phyloP scores from a whole-genome alignment of 495 filamentous ascomycete genomes.

The Xylaria castorea region DNA sequence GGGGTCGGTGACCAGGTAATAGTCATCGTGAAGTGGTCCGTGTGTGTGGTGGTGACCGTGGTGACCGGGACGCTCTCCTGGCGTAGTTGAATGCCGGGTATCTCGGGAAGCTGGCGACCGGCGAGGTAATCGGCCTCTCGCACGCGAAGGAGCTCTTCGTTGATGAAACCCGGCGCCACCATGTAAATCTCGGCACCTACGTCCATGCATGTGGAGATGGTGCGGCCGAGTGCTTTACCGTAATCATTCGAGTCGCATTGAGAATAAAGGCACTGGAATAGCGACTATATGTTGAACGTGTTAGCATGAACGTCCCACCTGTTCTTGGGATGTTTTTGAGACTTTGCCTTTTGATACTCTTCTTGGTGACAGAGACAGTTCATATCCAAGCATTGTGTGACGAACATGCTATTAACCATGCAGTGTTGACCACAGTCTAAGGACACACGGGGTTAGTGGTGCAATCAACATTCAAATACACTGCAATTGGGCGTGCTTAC shows the following conservation, averaged over 20 bases:
- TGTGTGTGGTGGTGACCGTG: conserved; percentile 35
- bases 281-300: conserved; percentile 27
- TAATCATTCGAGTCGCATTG: conserved; percentile 40
- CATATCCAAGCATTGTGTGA: conserved; percentile 40
- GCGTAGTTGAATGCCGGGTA: conserved; percentile 38
- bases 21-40: conserved; percentile 34
- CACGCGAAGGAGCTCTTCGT: conserved; percentile 40
- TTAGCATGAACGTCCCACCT: neutral
- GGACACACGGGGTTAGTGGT: conserved; percentile 6
- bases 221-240: conserved; percentile 37
- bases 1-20: conserved; percentile 24
- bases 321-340: neutral
- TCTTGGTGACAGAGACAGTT: conserved; percentile 40
- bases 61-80: conserved; percentile 33
- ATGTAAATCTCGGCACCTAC: conserved; percentile 42
- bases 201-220: conserved; percentile 37
- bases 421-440: conserved; percentile 38
- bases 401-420: conserved; percentile 42
- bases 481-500: conserved; percentile 16
- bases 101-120: conserved; percentile 37
- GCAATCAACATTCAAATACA: neutral
- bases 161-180: conserved; percentile 35
- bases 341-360: conserved; percentile 38
- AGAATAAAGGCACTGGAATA: conserved; percentile 42
- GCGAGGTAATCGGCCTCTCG: conserved; percentile 46